phyloP scores from a whole-genome alignment of 768 basidiomycete species.

The Mycena epipterygia region DNA sequence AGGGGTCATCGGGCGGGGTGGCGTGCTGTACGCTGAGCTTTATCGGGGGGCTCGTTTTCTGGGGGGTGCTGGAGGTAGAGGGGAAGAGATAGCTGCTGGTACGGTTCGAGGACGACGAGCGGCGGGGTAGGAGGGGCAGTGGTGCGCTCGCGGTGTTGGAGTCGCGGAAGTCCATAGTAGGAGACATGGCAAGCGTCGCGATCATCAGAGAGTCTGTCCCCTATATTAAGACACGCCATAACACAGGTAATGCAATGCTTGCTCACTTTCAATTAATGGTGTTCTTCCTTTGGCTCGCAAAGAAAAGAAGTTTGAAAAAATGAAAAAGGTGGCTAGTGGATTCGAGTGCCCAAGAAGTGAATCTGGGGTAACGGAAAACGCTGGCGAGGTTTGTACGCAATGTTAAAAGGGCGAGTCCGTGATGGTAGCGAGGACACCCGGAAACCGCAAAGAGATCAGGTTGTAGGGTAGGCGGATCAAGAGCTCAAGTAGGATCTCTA shows the following conservation, averaged over 20 bases:
- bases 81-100: slow-evolving; percentile 38
- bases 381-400: background rate
- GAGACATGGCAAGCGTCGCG: slow-evolving; percentile 58
- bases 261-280: slow-evolving; percentile 24
- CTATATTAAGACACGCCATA: slow-evolving; percentile 3
- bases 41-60: slow-evolving; percentile 39
- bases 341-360: slow-evolving; percentile 19
- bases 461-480: slow-evolving; percentile 20
- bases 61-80: slow-evolving; percentile 38
- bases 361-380: slow-evolving; percentile 21
- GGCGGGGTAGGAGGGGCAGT: slow-evolving; percentile 75
- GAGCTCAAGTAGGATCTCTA: slow-evolving; percentile 1
- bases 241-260: background rate
- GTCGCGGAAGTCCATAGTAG: slow-evolving; percentile 51
- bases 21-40: slow-evolving; percentile 45
- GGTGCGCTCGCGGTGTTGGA: slow-evolving; percentile 71
- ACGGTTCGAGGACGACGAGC: slow-evolving; percentile 51
- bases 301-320: slow-evolving; percentile 28
- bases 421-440: slow-evolving; percentile 19
- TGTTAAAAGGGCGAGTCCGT: slow-evolving; percentile 13
- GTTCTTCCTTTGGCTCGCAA: slow-evolving; percentile 31
- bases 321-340: slow-evolving; percentile 6
- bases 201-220: slow-evolving; percentile 55
- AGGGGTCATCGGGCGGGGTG: slow-evolving; percentile 44
- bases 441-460: slow-evolving; percentile 17